A percentile compares a stretch with the other conserved stretches of the same genome.
These are phyloP conservation scores for Trichoderma sp. DNA, from an alignment of 2,329 filamentous ascomycete genomes.

Conservation along the genomic window DNA sequence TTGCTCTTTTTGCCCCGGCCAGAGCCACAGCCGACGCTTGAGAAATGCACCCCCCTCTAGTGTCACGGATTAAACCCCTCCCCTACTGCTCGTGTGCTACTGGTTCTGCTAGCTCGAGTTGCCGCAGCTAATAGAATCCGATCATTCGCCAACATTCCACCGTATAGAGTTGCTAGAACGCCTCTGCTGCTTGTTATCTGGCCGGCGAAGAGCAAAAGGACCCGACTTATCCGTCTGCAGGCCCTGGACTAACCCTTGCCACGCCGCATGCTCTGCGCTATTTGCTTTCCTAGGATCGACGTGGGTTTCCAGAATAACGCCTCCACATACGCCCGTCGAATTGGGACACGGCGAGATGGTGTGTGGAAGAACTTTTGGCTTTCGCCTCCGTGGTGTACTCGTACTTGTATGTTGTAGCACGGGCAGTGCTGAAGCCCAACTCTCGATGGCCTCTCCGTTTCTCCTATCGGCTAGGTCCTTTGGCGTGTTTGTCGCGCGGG, in stretches of 20 bases:
- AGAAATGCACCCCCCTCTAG: neutral
- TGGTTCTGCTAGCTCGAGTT: neutral
- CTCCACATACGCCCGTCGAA: conserved; percentile 11
- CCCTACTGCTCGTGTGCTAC: neutral
- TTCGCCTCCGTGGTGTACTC: neutral
- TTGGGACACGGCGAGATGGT: neutral
- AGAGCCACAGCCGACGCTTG: neutral
- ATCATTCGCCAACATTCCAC: neutral
- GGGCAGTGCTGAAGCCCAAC: neutral
- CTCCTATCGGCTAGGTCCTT: conserved; percentile 4
- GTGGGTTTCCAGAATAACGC: conserved; percentile 3
- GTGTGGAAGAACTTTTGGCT: conserved; percentile 18
- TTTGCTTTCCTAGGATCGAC: conserved; percentile 15
- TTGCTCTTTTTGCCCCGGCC: neutral
- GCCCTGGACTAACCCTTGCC: neutral
- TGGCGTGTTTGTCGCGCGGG: conserved; percentile 1
- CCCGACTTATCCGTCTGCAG: conserved; percentile 18
- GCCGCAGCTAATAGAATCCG: neutral
- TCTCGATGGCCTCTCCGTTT: conserved; percentile 17
- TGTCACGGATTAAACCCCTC: neutral
- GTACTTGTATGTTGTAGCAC: neutral
- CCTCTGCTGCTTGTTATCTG: conserved; percentile 12
- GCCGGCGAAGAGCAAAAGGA: conserved; percentile 11
- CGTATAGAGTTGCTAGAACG: conserved; percentile 15
- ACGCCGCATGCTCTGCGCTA: conserved; percentile 2